phyloP scores from a whole-genome alignment of 345 rosid species.

The Camelina hispida region DNA sequence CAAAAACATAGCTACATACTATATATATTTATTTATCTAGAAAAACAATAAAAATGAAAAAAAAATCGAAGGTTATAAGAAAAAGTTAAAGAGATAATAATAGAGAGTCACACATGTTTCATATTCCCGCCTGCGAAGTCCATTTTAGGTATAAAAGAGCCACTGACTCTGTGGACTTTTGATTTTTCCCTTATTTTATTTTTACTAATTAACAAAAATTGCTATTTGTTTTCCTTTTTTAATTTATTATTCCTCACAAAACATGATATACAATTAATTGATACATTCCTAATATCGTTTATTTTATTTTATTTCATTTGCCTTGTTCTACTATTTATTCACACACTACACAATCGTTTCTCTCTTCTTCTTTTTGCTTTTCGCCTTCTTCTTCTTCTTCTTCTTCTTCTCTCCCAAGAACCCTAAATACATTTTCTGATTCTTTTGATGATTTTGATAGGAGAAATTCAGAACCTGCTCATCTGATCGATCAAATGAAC shows the following conservation, averaged over 20 bases:
- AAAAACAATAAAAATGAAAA: neutral
- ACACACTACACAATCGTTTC: conserved; percentile 29
- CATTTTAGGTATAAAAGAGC: conserved; percentile 37
- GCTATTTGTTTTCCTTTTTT: conserved; percentile 21
- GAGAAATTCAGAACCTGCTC: neutral
- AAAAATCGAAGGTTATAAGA: neutral
- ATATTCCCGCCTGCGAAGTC: conserved; percentile 33
- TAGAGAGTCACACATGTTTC: conserved; percentile 33
- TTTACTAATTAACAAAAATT: conserved; percentile 8
- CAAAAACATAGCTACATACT: neutral
- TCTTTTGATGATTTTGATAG: conserved; percentile 4
- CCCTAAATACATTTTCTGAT: conserved; percentile 20
- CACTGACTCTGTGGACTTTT: conserved; percentile 44
- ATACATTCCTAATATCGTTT: conserved; percentile 37
- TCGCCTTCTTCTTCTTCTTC: conserved; percentile 39
- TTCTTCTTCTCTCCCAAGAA: conserved; percentile 31
- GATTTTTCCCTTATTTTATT: conserved; percentile 34
- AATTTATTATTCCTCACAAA: conserved; percentile 20
- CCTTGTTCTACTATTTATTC: conserved; percentile 39
- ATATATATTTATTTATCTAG: neutral
- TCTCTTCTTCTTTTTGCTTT: conserved; percentile 34
- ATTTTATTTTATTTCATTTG: conserved; percentile 5
- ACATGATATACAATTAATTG: conserved; percentile 35
- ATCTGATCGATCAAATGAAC: conserved; percentile 29
- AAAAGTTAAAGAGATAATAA: neutral